Percentiles rank a stretch among this genome's conserved stretches.
Evolutionary conservation across 2,329 filamentous ascomycete genomes (phyloP).

Genomic region (Ambrosiella cleistominuta): DNA sequence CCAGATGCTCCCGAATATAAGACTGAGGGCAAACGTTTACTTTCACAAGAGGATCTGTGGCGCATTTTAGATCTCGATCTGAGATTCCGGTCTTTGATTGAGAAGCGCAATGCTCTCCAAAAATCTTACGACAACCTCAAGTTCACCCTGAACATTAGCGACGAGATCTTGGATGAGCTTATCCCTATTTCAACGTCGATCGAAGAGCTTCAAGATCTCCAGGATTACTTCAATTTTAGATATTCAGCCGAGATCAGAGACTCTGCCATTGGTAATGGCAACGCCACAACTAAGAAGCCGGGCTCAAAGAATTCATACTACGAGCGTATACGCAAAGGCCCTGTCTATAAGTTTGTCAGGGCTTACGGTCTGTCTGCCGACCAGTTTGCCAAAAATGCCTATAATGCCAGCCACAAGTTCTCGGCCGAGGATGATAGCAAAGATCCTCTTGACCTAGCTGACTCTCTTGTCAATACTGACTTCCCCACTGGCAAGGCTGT

Average conservation of each 20-base stretch:
- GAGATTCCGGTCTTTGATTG: conserved; percentile 81
- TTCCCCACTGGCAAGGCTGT: conserved; percentile 63
- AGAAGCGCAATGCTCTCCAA: conserved; percentile 76
- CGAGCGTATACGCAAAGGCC: conserved; percentile 67
- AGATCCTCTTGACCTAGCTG: conserved; percentile 72
- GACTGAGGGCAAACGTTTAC: conserved; percentile 66
- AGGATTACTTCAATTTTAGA: conserved; percentile 92
- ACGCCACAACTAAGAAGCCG: conserved; percentile 57
- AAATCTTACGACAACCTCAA: conserved; percentile 61
- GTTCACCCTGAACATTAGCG: conserved; percentile 41
- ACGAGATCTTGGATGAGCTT: conserved; percentile 66
- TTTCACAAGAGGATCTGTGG: conserved; percentile 90
- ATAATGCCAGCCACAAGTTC: conserved; percentile 59
- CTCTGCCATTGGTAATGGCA: conserved; percentile 43
- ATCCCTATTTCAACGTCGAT: conserved; percentile 65
- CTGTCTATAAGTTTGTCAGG: conserved; percentile 64
- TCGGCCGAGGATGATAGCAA: conserved; percentile 71
- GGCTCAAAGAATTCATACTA: conserved; percentile 66
- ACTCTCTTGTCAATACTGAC: conserved; percentile 53
- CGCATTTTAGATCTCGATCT: conserved; percentile 86
- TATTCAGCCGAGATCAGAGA: conserved; percentile 76
- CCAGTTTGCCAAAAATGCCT: conserved; percentile 70
- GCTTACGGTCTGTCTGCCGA: conserved; percentile 84
- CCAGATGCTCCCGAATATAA: conserved; percentile 55
- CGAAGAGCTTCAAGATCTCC: conserved; percentile 90